Conservation (phyloP, 352 stramenopile genomes). For the Pythium grandisporangium region DNA sequence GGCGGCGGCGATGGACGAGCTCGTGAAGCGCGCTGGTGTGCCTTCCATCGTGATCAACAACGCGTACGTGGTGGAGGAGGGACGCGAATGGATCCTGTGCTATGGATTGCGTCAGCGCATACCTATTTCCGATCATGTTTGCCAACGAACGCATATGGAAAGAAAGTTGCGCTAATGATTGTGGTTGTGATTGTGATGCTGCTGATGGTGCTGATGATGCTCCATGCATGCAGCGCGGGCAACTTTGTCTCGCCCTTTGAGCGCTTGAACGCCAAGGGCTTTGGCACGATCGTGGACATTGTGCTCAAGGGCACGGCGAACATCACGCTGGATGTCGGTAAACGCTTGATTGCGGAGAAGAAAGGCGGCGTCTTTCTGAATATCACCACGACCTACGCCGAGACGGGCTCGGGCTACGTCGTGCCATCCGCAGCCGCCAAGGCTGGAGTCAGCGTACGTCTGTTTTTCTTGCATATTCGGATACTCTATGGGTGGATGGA, state of each 20-base stretch:
- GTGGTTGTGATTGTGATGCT: conserved; percentile 14
- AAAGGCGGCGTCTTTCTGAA: conserved; percentile 91
- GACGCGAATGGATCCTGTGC: too few species aligned
- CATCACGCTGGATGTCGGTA: conserved; percentile 71
- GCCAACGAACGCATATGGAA: too few species aligned
- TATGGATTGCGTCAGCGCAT: too few species aligned
- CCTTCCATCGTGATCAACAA: conserved; percentile 80
- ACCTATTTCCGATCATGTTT: too few species aligned
- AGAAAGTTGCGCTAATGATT: too few species aligned
- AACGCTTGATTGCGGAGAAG: conserved; percentile 70
- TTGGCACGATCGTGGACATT: conserved; percentile 96
- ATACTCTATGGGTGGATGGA: too few species aligned
- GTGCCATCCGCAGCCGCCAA: conserved; percentile 94
- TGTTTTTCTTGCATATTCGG: neutral
- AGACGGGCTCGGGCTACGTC: conserved; percentile 92
- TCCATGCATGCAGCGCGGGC: conserved; percentile 81
- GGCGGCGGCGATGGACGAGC: conserved; percentile 70
- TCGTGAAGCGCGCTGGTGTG: conserved; percentile 49
- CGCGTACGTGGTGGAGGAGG: conserved; percentile 32
- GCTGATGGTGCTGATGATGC: conserved; percentile 22
- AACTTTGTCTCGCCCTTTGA: conserved; percentile 94
- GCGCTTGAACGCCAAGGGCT: conserved; percentile 89
- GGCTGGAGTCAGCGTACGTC: conserved; percentile 79
- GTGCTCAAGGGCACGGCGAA: conserved; percentile 84
- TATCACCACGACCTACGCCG: conserved; percentile 94